Conservation (phyloP, 768 basidiomycete species). For the Russula ochroleuca region DNA sequence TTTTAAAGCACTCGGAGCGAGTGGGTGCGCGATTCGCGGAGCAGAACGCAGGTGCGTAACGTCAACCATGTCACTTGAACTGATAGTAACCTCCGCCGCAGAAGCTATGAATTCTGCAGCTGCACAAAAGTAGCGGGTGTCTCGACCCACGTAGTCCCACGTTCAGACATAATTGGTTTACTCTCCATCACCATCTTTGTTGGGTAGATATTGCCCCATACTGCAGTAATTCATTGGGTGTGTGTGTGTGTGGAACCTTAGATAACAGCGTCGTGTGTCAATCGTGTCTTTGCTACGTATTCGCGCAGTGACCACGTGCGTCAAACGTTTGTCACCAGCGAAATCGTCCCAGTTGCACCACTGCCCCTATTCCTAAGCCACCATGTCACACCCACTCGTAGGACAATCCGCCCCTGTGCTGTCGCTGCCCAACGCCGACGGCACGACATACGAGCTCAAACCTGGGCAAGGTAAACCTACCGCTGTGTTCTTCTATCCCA, state of each 20-base stretch:
- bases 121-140: conserved; percentile 32
- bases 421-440: conserved; percentile 60
- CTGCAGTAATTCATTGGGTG: neutral
- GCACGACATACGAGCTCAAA: conserved; percentile 53
- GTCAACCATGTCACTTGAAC: conserved; percentile 4
- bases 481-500: conserved; percentile 77
- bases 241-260: neutral
- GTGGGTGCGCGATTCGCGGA: conserved; percentile 91
- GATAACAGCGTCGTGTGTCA: neutral
- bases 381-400: conserved; percentile 44
- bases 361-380: conserved; percentile 3
- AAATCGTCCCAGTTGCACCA: neutral
- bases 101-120: conserved; percentile 40
- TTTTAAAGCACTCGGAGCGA: conserved; percentile 92
- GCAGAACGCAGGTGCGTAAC: conserved; percentile 75
- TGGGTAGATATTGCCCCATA: neutral
- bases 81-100: conserved; percentile 24
- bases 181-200: neutral
- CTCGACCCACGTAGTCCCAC: neutral
- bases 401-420: conserved; percentile 64
- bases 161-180: neutral
- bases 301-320: neutral
- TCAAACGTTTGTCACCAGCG: neutral
- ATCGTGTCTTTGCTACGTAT: neutral
- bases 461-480: conserved; percentile 59